phyloP scores from a whole-genome alignment of 2,329 filamentous ascomycete genomes.

The Diaporthe citrichinensis region DNA sequence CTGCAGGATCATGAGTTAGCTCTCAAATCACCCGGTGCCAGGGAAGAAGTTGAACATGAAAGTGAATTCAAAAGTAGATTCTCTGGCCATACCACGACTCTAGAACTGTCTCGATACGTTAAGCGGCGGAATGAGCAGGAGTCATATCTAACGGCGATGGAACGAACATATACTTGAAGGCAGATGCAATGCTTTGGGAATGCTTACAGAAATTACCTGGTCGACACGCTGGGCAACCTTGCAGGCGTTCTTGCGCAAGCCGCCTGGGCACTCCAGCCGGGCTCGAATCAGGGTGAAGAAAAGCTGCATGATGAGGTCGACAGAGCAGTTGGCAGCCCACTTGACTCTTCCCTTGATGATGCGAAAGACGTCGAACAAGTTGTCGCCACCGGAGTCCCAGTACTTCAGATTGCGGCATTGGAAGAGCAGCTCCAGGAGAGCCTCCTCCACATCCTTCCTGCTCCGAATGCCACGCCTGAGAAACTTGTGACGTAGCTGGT shows the following conservation, averaged over 20 bases:
- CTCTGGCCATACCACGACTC: too few species aligned
- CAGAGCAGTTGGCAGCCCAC: not conserved
- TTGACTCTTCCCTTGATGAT: constrained; percentile 8
- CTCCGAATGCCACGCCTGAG: not conserved
- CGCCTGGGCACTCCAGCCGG: not conserved
- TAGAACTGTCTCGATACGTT: not conserved
- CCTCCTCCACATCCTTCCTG: not conserved
- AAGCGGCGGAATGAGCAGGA: not conserved
- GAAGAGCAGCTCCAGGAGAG: constrained; percentile 2
- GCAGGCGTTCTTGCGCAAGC: not conserved
- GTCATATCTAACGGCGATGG: not conserved
- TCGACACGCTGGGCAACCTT: constrained; percentile 5
- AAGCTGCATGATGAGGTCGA: constrained; percentile 20
- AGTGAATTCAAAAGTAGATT: not conserved
- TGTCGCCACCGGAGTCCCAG: constrained; percentile 7
- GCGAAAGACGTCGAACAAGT: constrained; percentile 1
- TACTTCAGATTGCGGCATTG: constrained; percentile 10
- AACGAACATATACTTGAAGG: not conserved
- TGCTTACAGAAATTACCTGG: not conserved
- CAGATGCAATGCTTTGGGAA: not conserved
- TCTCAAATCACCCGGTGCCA: not conserved
- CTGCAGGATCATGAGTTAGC: not conserved
- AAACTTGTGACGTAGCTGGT: constrained; percentile 1
- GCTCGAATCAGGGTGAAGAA: constrained; percentile 2
- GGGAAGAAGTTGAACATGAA: accelerated